Evolutionary conservation across 306 rosid genomes (phyloP).

Genomic region (Prosopis cineraria): DNA sequence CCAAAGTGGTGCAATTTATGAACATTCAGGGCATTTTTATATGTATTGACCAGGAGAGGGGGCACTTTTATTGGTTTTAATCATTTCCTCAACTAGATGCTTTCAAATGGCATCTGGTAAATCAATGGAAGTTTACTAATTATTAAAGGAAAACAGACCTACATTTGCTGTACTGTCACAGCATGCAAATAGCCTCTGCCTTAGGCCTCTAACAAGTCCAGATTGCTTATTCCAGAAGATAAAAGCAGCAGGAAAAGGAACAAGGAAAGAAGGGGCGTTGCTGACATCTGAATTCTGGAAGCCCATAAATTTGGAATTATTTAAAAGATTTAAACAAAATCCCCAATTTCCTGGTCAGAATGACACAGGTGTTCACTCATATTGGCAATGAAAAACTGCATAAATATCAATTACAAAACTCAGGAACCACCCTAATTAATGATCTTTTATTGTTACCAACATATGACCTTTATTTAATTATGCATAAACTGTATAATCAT

Average conservation of each 20-base stretch:
- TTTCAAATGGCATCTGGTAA: not conserved
- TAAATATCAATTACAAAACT: not conserved
- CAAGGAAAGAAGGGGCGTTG: not conserved
- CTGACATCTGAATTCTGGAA: not conserved
- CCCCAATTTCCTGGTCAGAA: not conserved
- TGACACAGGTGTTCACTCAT: not conserved
- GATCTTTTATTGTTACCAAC: not conserved
- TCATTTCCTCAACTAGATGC: slow-evolving; percentile 26
- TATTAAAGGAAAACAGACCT: not conserved
- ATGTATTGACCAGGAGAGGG: not conserved
- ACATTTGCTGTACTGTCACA: not conserved
- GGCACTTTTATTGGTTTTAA: not conserved
- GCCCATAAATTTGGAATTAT: not conserved
- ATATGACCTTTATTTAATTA: not conserved
- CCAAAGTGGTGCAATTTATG: slow-evolving; percentile 1
- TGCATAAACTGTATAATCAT: not conserved
- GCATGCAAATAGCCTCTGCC: not conserved
- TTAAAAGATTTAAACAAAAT: not conserved
- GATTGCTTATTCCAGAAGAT: not conserved
- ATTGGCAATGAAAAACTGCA: not conserved
- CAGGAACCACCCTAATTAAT: not conserved
- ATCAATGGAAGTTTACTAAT: not conserved
- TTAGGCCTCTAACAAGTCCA: not conserved
- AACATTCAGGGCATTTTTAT: slow-evolving; percentile 11
- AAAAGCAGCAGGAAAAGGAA: not conserved